Evolutionary conservation across 2,329 filamentous ascomycete genomes (phyloP).

Genomic region (Calonectria multiphialidica): DNA sequence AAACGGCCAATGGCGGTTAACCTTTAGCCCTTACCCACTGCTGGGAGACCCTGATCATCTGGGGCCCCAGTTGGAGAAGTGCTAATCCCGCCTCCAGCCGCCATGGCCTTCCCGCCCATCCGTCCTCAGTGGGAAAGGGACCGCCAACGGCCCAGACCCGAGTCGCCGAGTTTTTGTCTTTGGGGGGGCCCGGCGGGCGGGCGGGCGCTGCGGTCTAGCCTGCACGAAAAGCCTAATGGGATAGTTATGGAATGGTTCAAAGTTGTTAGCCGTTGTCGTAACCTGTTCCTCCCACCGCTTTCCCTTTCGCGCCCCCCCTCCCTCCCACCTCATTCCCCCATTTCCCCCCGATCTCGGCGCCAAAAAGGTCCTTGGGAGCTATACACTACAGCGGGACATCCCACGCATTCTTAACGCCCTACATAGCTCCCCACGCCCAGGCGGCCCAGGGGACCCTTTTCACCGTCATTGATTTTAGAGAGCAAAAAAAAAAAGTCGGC

Average conservation of each 20-base stretch:
- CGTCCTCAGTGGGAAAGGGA: background rate
- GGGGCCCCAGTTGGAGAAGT: background rate
- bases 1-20: background rate
- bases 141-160: background rate
- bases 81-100: conserved; percentile 1
- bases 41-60: background rate
- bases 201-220: background rate
- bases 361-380: background rate
- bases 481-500: background rate
- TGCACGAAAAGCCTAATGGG: background rate
- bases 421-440: background rate
- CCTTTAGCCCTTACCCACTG: background rate
- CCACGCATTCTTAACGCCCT: background rate
- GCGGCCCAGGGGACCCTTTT: background rate
- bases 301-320: no score
- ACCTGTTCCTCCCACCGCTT: background rate
- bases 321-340: no score
- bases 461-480: background rate
- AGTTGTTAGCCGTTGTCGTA: background rate
- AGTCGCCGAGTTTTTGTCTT: background rate
- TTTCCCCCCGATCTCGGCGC: conserved; percentile 5
- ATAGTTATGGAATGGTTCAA: background rate
- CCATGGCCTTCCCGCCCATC: background rate
- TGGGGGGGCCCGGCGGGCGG: no score
- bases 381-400: background rate